Evolutionary conservation across 805 yeast species (phyloP).

Genomic region (Wickerhamia fluorescens): DNA sequence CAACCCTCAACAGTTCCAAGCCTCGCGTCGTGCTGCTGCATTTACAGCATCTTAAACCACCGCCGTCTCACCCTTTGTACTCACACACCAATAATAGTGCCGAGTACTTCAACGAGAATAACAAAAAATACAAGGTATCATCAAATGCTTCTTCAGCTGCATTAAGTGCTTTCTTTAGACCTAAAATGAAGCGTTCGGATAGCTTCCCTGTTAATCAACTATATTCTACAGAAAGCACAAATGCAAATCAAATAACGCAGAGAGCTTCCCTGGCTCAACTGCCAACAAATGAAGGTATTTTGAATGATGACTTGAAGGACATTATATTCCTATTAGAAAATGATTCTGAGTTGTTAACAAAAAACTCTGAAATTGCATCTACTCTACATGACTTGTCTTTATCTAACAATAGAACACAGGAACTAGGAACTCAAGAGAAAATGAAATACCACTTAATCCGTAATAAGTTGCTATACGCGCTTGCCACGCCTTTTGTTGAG

Average conservation of each 20-base stretch:
- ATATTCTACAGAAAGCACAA: slow-evolving; percentile 5
- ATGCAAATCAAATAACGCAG: not conserved
- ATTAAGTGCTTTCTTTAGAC: slow-evolving; percentile 37
- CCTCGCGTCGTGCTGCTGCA: slow-evolving; percentile 7
- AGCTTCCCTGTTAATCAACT: slow-evolving; percentile 23
- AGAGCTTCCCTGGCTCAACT: no score
- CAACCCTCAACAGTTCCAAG: slow-evolving; percentile 5
- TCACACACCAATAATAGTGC: slow-evolving; percentile 12
- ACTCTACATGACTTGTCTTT: slow-evolving; percentile 54
- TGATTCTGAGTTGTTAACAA: slow-evolving; percentile 21
- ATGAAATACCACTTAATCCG: no score
- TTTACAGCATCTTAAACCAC: slow-evolving; percentile 2
- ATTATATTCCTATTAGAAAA: slow-evolving; percentile 43
- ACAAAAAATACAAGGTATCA: slow-evolving; percentile 19
- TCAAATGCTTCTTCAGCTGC: slow-evolving; percentile 43
- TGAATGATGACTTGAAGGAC: slow-evolving; percentile 40
- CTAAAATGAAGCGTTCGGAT: slow-evolving; percentile 29
- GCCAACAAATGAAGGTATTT: slow-evolving; percentile 13
- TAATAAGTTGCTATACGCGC: slow-evolving; percentile 48
- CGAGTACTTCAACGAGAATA: slow-evolving; percentile 10
- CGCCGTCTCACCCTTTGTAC: slow-evolving; percentile 7
- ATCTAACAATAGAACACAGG: slow-evolving; percentile 24
- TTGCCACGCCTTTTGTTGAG: slow-evolving; percentile 61
- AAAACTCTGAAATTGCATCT: slow-evolving; percentile 38
- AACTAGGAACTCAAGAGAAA: slow-evolving; percentile 29